Conservation (phyloP, 1,284 basidiomycete species). For the Ganoderma sinense region DNA sequence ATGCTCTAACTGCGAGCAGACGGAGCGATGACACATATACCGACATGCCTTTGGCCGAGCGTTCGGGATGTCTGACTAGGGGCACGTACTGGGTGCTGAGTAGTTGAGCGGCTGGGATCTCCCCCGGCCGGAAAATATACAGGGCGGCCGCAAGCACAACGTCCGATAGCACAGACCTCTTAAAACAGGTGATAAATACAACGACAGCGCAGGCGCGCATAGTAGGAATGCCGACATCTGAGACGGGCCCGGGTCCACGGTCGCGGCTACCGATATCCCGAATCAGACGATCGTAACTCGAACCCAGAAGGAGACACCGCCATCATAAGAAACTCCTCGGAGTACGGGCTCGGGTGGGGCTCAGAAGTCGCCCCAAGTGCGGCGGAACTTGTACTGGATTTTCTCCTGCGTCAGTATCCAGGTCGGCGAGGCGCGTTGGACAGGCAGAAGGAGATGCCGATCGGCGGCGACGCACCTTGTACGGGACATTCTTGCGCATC, state of each 20-base stretch:
- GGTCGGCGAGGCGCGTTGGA: conserved; percentile 24
- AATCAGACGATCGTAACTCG: not conserved
- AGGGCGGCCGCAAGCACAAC: not conserved
- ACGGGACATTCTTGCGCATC: conserved; percentile 56
- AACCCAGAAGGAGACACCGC: not conserved
- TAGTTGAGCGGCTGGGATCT: too few species aligned
- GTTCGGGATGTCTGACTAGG: not conserved
- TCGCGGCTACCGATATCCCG: not conserved
- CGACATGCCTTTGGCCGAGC: not conserved
- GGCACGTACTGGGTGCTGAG: not conserved
- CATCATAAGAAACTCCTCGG: not conserved
- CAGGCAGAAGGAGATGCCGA: not conserved
- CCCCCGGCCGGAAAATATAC: not conserved
- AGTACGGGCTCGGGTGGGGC: not conserved
- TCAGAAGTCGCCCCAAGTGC: conserved; percentile 86
- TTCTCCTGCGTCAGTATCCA: conserved; percentile 59
- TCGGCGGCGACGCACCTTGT: not conserved
- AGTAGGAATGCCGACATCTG: not conserved
- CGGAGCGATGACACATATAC: not conserved
- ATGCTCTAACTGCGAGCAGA: not conserved
- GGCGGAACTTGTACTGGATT: conserved; percentile 87
- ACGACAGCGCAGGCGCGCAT: not conserved
- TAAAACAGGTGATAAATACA: conserved; percentile 1
- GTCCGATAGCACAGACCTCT: not conserved
- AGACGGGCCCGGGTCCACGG: not conserved